These are phyloP conservation scores for Naematelia aurantialba DNA, from an alignment of 768 basidiomycete species.

Conservation along the genomic window DNA sequence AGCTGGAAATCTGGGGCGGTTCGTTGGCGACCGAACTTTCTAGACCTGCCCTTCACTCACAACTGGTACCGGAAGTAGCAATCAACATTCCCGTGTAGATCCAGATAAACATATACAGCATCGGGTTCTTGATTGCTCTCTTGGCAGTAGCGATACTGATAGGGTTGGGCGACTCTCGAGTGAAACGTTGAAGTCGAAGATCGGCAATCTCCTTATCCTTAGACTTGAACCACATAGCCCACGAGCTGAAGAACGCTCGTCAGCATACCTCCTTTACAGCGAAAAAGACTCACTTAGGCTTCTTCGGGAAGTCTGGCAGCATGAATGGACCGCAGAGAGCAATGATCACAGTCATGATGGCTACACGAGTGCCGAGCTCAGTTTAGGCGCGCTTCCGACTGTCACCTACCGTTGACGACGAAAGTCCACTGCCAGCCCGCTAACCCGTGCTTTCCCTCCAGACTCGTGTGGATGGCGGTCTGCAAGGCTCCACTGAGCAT, in stretches of 20 bases:
- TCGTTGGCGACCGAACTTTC: not conserved
- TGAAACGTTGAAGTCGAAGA: conserved; percentile 28
- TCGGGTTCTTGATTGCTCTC: conserved; percentile 29
- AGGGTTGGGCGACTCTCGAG: conserved; percentile 35
- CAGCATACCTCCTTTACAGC: not conserved
- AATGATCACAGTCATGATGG: conserved; percentile 23
- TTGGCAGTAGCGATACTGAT: conserved; percentile 31
- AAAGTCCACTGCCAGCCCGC: conserved; percentile 51
- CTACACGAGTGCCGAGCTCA: conserved; percentile 35
- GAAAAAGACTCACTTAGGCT: conserved; percentile 30
- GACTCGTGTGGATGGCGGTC: conserved; percentile 51
- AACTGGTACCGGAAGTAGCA: conserved; percentile 31
- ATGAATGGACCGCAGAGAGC: conserved; percentile 32
- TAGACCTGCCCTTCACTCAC: conserved; percentile 12
- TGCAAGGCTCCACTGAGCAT: conserved; percentile 55
- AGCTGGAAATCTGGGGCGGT: conserved; percentile 35
- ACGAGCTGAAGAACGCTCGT: conserved; percentile 17
- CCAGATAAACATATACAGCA: conserved; percentile 36
- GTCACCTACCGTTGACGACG: conserved; percentile 7
- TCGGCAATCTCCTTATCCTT: conserved; percentile 29
- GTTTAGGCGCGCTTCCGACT: conserved; percentile 23
- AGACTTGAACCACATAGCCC: conserved; percentile 37
- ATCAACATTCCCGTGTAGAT: conserved; percentile 38
- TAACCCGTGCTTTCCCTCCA: conserved; percentile 52
- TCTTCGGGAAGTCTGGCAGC: conserved; percentile 44